Conservation (phyloP, 2,329 filamentous ascomycete genomes). For the Phaeosphaeria sp. region DNA sequence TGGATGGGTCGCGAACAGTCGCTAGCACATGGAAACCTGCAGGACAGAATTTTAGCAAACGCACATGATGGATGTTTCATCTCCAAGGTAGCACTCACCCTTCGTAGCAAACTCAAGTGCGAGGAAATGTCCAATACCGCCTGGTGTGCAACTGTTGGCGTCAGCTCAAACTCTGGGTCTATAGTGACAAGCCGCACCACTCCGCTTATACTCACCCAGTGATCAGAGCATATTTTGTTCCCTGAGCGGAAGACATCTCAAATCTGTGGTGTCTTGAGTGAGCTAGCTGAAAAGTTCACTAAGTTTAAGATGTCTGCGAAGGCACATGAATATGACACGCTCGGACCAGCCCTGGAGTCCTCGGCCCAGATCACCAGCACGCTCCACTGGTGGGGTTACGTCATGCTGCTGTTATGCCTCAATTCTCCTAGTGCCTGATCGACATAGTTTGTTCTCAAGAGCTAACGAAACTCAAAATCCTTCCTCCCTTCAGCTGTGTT, state of each 20-base stretch:
- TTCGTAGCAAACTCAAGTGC: constrained; percentile 62
- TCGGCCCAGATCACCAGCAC: neutral
- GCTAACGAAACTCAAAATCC: constrained; percentile 1
- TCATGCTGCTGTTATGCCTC: neutral
- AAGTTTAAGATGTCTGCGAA: neutral
- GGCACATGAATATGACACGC: neutral
- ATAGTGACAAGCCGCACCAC: neutral
- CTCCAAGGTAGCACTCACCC: constrained; percentile 26
- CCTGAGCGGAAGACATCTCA: constrained; percentile 21
- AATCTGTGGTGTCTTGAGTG: neutral
- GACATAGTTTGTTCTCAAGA: neutral
- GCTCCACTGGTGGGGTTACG: neutral
- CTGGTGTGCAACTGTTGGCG: constrained; percentile 55
- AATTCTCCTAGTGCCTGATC: neutral
- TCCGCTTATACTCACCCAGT: constrained; percentile 40
- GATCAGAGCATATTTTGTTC: constrained; percentile 42
- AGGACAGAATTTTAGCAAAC: neutral
- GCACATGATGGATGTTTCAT: neutral
- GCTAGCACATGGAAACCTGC: constrained; percentile 63
- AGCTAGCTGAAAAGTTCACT: neutral
- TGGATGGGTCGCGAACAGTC: constrained; percentile 60
- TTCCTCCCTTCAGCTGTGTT: neutral
- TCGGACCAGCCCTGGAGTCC: neutral
- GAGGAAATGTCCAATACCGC: constrained; percentile 65
- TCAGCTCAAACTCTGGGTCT: constrained; percentile 12